Percentiles rank a stretch among this genome's conserved stretches.
These are phyloP conservation scores for Fragaria iinumae DNA, from an alignment of 306 rosid species.

Conservation along the genomic window DNA sequence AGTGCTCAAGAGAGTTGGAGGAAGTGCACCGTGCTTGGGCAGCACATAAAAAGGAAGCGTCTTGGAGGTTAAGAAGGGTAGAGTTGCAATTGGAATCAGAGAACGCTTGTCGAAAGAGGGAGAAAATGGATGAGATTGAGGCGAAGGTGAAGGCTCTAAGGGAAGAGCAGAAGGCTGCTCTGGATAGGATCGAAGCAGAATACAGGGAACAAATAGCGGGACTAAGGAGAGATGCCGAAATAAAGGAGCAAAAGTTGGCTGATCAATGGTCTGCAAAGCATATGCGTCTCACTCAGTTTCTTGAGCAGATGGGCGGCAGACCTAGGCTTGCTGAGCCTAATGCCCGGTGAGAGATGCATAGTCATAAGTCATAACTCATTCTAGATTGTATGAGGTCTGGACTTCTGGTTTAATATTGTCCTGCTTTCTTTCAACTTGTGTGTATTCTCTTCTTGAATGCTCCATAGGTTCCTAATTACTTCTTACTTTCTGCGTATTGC, in stretches of 20 bases:
- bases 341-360: constrained; percentile 48
- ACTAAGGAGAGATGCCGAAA: constrained; percentile 81
- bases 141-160: constrained; percentile 77
- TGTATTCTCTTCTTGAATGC: constrained; percentile 24
- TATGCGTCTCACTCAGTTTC: constrained; percentile 62
- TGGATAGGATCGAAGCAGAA: constrained; percentile 85
- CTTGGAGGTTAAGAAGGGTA: constrained; percentile 84
- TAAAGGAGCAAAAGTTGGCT: constrained; percentile 88
- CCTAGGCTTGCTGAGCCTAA: constrained; percentile 58
- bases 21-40: constrained; percentile 85
- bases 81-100: constrained; percentile 92
- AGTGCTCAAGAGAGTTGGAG: constrained; percentile 85
- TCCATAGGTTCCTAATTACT: constrained; percentile 21
- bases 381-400: neutral
- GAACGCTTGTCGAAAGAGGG: constrained; percentile 70
- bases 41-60: constrained; percentile 78
- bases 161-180: constrained; percentile 67
- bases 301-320: constrained; percentile 77
- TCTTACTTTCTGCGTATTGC: constrained; percentile 19
- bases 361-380: neutral
- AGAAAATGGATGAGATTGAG: constrained; percentile 80
- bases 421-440: constrained; percentile 29
- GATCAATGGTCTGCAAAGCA: constrained; percentile 95
- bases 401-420: constrained; percentile 20
- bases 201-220: constrained; percentile 79